A percentile compares a stretch with the other conserved stretches of the same genome.
Evolutionary conservation across 192 early-diverging fungal species (phyloP).

Genomic region (Coemansia sp.): DNA sequence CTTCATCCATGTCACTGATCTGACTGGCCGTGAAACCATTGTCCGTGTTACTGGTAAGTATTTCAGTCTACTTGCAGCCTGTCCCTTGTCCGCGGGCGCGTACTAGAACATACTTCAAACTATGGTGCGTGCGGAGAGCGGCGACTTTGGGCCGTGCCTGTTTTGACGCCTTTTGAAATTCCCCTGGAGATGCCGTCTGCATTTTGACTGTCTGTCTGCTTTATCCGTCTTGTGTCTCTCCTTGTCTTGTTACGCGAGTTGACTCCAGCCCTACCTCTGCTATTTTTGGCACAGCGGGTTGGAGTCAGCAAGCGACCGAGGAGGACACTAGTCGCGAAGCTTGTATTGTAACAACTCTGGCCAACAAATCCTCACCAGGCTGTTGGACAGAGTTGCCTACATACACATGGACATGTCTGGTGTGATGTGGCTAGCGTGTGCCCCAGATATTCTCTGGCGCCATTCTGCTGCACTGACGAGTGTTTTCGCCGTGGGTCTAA

Average conservation of each 20-base stretch:
- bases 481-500: conserved; percentile 54
- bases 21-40: conserved; percentile 99
- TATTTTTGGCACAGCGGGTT: background rate
- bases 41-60: conserved; percentile 94
- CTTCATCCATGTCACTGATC: conserved; percentile 99
- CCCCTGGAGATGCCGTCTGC: conserved; percentile 50
- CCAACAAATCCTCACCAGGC: background rate
- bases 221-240: background rate
- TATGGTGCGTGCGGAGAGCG: conserved; percentile 14
- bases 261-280: background rate
- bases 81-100: conserved; percentile 11
- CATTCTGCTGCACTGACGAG: conserved; percentile 9
- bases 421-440: conserved; percentile 12
- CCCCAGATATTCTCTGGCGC: background rate
- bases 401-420: conserved; percentile 4
- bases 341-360: background rate
- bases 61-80: background rate
- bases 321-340: background rate
- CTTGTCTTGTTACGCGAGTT: conserved; percentile 15
- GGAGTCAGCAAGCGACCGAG: conserved; percentile 1
- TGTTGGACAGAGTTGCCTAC: background rate
- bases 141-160: background rate
- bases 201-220: conserved; percentile 13
- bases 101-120: conserved; percentile 1
- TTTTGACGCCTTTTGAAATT: conserved; percentile 48